Evolutionary conservation across 768 basidiomycete species (phyloP), one percentile per base, ranked within the genome.

Genomic region (Podaxis sp.): DNA sequence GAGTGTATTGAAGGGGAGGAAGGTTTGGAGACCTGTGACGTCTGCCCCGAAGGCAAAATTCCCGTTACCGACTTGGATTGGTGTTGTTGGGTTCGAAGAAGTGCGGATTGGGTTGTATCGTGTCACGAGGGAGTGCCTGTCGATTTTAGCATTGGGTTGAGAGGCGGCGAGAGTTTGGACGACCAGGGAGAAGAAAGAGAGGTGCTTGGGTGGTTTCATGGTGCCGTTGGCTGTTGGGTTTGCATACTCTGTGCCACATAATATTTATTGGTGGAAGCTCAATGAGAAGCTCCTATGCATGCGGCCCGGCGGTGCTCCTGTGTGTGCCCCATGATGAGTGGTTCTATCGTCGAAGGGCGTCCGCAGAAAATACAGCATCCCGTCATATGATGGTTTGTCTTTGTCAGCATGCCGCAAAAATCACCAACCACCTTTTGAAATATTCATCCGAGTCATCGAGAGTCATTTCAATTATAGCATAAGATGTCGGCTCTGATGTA

Each of bases 11-110:
- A 76, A 85, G 4, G 82, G 82, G 36, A 74, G 73, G 70, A 85
- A 78, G 0, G 83, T 85, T 68, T 86, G 84, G 14, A 86, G 74
- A 10, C 82, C 81, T 0, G 84, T 84, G 21, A 84, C 70, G 67
- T 85, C 84, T 6, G 80, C 79, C 21, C 82, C 82, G 62, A 86
- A 85, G 16, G 82, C 83, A 62, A 86, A 84, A 68, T 84, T 81
- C 14, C 84, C 83, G 67, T 85, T 86, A 13, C 84, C 84, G 53
- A 84, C 74, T 68, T 84, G 84, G 75, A 85, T 78, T 4, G 83
- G 83, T 11, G 82, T 84, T 36, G 70, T 71, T 23, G 65, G 50
- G 64, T 71, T 77, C 7, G 81, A 82, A 6, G 77, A 77, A 69
- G 74, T 79, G 13, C 82, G 78, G 4, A 69, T 71, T 1, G 83